Evolutionary conservation across 208 protist species (phyloP), one percentile per base, ranked within the genome.

Genomic region (Lotmaria passim): DNA sequence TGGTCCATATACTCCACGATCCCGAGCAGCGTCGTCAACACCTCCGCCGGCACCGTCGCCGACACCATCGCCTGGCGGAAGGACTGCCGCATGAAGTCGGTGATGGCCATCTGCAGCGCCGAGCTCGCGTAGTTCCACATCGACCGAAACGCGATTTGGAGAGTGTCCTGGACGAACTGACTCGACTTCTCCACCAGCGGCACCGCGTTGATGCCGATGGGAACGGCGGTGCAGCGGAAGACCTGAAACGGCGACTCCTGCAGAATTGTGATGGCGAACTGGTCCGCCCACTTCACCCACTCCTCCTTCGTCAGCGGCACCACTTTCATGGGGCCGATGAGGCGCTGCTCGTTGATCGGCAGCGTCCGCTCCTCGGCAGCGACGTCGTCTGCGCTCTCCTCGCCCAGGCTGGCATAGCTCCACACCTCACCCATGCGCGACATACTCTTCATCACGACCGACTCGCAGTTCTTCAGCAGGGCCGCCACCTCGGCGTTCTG

Each of bases 1-100:
- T 90, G 85, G 51, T 96, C 87, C 91, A 96, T 96, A 69, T 93
- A 92, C 66, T 96, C 91, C 7, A 90, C 82, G 34, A 94, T 76
- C 26, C 79, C 77, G 19, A 96, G 85, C 28, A 96, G 46, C 46
- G 67, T 72, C 15, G 78, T 75, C 17, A 96, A 63, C 2, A 96
- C 77, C 48, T 93, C 85, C 58, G 91, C 91, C 4, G 91, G 88
- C 1, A 96, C 80, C 3, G 74, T 81, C 14, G 81, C 67, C 17
- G 83, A 79, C 39, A 52, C 71, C 77, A 93, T 85, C 7, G 87
- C 78, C 50, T 91, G 80, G 8, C 82, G 79, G 61, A 93, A 82
- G 1, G 76, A 72, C 43, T 90, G 79, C 7, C 82, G 64, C 19
- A 93, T 83, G 50, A 89, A 91, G 33, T 93, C 86, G 0, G 79